Evolutionary conservation across 2,329 filamentous ascomycete genomes (phyloP), one percentile per base, ranked within the genome.

Genomic region (Cladosporium sp.): DNA sequence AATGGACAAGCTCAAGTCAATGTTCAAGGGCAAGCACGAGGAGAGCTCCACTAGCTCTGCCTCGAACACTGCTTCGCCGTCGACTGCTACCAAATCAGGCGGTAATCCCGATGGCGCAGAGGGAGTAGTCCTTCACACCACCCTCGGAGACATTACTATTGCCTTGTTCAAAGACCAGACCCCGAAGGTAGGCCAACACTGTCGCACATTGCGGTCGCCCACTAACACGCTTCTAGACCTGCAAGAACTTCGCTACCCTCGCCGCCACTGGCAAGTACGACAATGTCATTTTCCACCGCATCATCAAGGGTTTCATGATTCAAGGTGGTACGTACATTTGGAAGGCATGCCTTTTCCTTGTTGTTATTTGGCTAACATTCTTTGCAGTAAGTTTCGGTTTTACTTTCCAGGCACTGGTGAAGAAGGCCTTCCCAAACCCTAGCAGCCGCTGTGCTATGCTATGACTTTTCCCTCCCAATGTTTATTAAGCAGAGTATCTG

Each of bases 301-400:
- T 70, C 58, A 96, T 97, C 72, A 88, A 88, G 75, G 88, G 89
- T 69, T 97, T 97, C 77, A 97, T 97, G 93, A 91, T 94, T 70
- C 94, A 97, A 74, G 92, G 67, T 40, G 68, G n/a, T n/a, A n/a
- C n/a, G n/a, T n/a, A n/a, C n/a, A n/a, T n/a, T n/a, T n/a, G n/a
- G n/a, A n/a, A n/a, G n/a, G n/a, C n/a, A n/a, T n/a, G n/a, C n/a
- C n/a, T n/a, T n/a, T n/a, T n/a, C n/a, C n/a, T n/a, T n/a, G n/a
- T n/a, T n/a, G n/a, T n/a, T n/a, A n/a, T n/a, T n/a, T n/a, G n/a
- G n/a, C n/a, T n/a, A n/a, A n/a, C n/a, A n/a, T n/a, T n/a, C n/a
- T n/a, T n/a, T n/a, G n/a, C n/a, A n/a, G n/a, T n/a, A n/a, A n/a
- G n/a, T n/a, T n/a, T n/a, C n/a, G n/a, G n/a, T n/a, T n/a, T n/a